phyloP scores from a whole-genome alignment of 2,329 filamentous ascomycete genomes.

The Tolypocladium tropicale region DNA sequence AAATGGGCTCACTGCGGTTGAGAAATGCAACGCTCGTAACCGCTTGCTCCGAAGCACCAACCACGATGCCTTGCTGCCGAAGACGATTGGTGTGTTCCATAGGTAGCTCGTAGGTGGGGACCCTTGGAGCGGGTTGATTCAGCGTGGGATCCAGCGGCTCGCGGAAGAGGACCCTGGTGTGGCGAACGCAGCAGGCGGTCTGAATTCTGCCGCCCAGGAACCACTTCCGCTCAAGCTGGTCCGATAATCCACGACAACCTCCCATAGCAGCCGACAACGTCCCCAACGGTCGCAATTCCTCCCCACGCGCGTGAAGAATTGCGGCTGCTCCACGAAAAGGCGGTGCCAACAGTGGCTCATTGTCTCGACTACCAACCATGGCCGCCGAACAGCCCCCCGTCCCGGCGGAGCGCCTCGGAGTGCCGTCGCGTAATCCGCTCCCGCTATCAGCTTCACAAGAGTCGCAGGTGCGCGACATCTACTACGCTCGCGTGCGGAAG shows the following conservation, averaged over 20 bases:
- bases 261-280: not conserved
- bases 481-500: conserved; percentile 66
- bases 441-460: conserved; percentile 77
- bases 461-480: conserved; percentile 70
- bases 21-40: too few species aligned
- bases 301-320: not conserved
- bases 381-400: conserved; percentile 21
- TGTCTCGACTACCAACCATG: conserved; percentile 13
- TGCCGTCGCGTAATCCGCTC: conserved; percentile 65
- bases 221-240: not conserved
- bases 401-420: conserved; percentile 23
- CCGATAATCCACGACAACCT: not conserved
- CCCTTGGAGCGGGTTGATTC: too few species aligned
- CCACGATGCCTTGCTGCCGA: too few species aligned
- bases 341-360: not conserved
- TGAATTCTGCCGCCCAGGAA: not conserved
- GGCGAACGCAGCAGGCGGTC: not conserved
- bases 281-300: not conserved
- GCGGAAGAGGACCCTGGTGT: not conserved
- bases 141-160: not conserved
- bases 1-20: too few species aligned
- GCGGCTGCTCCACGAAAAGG: not conserved
- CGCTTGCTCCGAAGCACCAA: too few species aligned
- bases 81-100: too few species aligned
- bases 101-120: too few species aligned